Evolutionary conservation across 2,329 filamentous ascomycete genomes (phyloP), one percentile per base, ranked within the genome.

Genomic region (Fusarium succisae): DNA sequence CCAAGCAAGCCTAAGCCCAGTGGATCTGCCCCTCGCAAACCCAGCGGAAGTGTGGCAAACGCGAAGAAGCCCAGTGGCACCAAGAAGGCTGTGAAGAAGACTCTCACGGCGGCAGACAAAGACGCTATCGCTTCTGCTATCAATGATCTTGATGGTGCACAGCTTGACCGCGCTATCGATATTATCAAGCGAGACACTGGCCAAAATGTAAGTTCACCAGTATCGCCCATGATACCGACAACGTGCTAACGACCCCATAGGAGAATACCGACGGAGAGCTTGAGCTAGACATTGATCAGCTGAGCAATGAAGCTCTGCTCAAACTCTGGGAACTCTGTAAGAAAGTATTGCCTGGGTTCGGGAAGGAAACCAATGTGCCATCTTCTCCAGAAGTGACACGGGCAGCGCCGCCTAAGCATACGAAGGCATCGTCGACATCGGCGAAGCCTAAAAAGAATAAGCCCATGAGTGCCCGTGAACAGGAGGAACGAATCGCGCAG

Each of bases 171-270:
- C 75, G 94, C 96, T 1, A 94, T 98, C 38, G 91, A 93, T 68
- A 95, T 98, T 71, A 98, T 99, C 80, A 94, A 97, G 81, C 91
- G 90, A 74, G 96, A 97, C 75, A 97, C 85, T 83, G 94, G 86
- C 85, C 94, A 84, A 86, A 92, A 87, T 87, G 96, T 85, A 88
- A 90, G 87, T 88, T 82, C 66, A 51, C 12, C 14, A 32, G 12
- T 17, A 24, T 32, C 37, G 20, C 12, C 28, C 15, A 7, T 51
- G 53, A 26, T n/a, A 20, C 47, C 51, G 28, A 44, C n/a, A 17
- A 35, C 38, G 39, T 48, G 45, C 70, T 74, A 30, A 75, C 57
- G 54, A 51, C 13, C 44, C 35, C 56, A 61, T 60, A 89, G 87
- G 89, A 91, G 80, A 90, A 90, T 72, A 88, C 87, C 38, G 86